phyloP scores from a whole-genome alignment of 192 early-diverging fungal genomes.

The Jimgerdemannia flammicorona region DNA sequence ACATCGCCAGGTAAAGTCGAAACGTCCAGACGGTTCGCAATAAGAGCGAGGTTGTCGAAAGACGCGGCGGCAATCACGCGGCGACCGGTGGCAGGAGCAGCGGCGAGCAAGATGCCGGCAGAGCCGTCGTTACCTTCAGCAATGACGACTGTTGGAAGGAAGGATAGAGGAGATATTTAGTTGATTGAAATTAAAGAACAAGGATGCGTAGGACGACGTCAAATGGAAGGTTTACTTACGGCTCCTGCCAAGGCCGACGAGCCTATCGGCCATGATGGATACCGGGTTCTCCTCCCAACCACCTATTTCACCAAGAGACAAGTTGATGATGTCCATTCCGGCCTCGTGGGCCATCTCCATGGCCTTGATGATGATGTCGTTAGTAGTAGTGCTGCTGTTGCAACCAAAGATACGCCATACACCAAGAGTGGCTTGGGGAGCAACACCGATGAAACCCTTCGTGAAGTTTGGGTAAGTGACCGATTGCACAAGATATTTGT shows the following conservation, averaged over 20 bases:
- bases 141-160: constrained; percentile 38
- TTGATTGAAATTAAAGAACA: constrained; percentile 24
- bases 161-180: neutral
- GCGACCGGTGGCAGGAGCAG: constrained; percentile 52
- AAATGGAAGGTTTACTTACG: neutral
- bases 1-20: constrained; percentile 6
- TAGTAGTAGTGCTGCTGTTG: constrained; percentile 49
- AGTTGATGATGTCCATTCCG: constrained; percentile 78
- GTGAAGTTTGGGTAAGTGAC: too few relatives aligned
- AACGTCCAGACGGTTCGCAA: constrained; percentile 28
- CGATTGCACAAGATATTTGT: too few relatives aligned
- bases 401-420: constrained; percentile 87
- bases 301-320: constrained; percentile 71
- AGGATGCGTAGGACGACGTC: constrained; percentile 14
- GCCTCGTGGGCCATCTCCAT: constrained; percentile 54
- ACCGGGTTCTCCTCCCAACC: constrained; percentile 59
- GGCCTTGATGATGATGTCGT: constrained; percentile 76
- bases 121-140: constrained; percentile 66
- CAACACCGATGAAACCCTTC: constrained; percentile 56
- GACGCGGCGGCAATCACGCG: constrained; percentile 57
- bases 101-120: constrained; percentile 56
- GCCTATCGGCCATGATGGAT: constrained; percentile 49
- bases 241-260: constrained; percentile 37
- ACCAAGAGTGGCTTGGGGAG: constrained; percentile 66
- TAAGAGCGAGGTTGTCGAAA: constrained; percentile 37